phyloP scores from a whole-genome alignment of 441 rosid species.

The Croton setiger region DNA sequence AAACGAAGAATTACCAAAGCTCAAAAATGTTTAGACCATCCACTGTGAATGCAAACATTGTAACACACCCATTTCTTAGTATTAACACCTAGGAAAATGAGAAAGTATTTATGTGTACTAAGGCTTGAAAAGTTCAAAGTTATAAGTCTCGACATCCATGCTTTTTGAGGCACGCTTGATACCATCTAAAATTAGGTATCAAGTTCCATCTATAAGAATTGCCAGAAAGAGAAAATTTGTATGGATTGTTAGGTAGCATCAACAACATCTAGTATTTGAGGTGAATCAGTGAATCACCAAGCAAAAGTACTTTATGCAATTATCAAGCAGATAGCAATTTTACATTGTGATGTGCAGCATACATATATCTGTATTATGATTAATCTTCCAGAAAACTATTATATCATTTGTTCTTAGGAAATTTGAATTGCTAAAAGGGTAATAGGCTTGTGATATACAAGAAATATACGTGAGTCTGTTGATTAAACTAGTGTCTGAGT shows the following conservation, averaged over 20 bases:
- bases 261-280: background rate
- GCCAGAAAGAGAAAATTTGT: background rate
- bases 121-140: background rate
- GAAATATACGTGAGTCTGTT: background rate
- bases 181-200: background rate
- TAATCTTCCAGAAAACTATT: background rate
- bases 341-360: background rate
- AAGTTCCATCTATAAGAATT: background rate
- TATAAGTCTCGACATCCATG: too few relatives aligned
- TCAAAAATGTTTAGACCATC: conserved; percentile 6
- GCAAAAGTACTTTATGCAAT: background rate
- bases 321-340: background rate
- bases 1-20: background rate
- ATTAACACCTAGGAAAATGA: background rate
- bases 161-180: conserved; percentile 2
- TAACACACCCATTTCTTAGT: background rate
- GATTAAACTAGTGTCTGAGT: background rate
- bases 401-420: background rate
- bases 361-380: background rate
- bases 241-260: background rate
- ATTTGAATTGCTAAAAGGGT: background rate
- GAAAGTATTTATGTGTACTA: too few relatives aligned
- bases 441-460: background rate
- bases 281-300: background rate
- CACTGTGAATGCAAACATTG: background rate